These are phyloP conservation scores for Lignosus rhinocerotis DNA, from an alignment of 1,284 basidiomycete genomes.

Conservation along the genomic window DNA sequence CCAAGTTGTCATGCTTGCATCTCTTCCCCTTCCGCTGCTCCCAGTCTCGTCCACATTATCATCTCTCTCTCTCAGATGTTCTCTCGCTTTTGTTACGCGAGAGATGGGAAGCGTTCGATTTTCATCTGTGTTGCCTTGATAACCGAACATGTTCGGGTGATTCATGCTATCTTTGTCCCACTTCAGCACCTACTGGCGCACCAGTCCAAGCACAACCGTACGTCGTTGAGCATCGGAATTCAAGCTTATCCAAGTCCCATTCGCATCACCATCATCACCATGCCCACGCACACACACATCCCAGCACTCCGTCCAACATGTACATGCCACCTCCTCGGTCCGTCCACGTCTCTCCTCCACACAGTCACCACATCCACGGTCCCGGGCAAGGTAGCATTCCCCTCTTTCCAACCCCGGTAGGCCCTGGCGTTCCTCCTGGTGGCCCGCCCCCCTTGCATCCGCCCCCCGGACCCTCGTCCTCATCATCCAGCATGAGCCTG, in stretches of 20 bases:
- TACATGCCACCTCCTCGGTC: constrained; percentile 30
- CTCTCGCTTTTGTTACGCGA: too few species aligned
- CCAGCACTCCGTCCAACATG: constrained; percentile 27
- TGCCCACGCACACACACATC: constrained; percentile 21
- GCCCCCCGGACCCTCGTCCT: constrained; percentile 12
- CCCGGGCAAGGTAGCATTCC: constrained; percentile 27
- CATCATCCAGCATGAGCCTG: constrained; percentile 13
- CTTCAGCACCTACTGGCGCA: constrained; percentile 7
- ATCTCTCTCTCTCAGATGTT: too few species aligned
- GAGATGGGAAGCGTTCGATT: too few species aligned
- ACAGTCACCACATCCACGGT: constrained; percentile 14
- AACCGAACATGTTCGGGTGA: not conserved
- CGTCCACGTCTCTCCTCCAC: constrained; percentile 18
- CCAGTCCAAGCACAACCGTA: constrained; percentile 19
- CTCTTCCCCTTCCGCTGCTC: not conserved
- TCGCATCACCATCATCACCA: constrained; percentile 18
- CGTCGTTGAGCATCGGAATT: constrained; percentile 21
- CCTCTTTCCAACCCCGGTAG: constrained; percentile 28
- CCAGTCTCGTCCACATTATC: not conserved
- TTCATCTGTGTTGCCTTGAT: not conserved
- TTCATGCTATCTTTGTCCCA: not conserved
- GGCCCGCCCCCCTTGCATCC: constrained; percentile 10
- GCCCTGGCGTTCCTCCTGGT: constrained; percentile 25
- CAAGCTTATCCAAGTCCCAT: constrained; percentile 9
- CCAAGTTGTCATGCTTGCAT: constrained; percentile 1